Evolutionary conservation across 2,329 filamentous ascomycete species (phyloP).

Genomic region (Elsinoe australis): DNA sequence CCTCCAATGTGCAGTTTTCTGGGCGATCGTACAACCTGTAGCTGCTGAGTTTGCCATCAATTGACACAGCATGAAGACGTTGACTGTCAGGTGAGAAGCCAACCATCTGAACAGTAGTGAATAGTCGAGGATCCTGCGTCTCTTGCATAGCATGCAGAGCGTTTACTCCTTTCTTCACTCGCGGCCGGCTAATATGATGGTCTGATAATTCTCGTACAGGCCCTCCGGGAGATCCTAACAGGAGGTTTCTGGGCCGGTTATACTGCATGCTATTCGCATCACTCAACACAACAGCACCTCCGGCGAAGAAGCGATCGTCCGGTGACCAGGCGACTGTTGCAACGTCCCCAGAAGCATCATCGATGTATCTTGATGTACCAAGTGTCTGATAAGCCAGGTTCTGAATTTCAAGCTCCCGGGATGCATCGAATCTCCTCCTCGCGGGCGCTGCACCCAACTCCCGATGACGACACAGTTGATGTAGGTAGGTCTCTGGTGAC

Average conservation of each 20-base stretch:
- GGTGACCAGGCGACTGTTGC: slow-evolving; percentile 50
- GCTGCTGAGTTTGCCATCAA: slow-evolving; percentile 17
- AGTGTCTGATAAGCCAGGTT: slow-evolving; percentile 33
- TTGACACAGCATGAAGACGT: slow-evolving; percentile 36
- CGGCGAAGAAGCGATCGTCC: slow-evolving; percentile 48
- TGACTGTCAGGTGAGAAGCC: slow-evolving; percentile 43
- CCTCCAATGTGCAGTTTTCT: background rate
- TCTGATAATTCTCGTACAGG: slow-evolving; percentile 48
- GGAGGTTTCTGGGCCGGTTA: slow-evolving; percentile 50
- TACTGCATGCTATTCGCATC: slow-evolving; percentile 53
- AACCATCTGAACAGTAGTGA: slow-evolving; percentile 49
- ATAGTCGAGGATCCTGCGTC: slow-evolving; percentile 46
- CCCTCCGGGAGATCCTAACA: slow-evolving; percentile 42
- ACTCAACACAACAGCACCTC: slow-evolving; percentile 49
- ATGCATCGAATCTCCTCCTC: background rate
- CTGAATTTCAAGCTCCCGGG: slow-evolving; percentile 27
- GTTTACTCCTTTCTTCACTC: slow-evolving; percentile 35
- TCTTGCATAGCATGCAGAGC: slow-evolving; percentile 39
- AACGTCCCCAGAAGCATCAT: slow-evolving; percentile 53
- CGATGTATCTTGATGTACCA: slow-evolving; percentile 42
- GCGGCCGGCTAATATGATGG: slow-evolving; percentile 42
- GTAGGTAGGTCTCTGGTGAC: background rate
- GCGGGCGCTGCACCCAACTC: background rate
- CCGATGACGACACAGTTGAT: background rate
- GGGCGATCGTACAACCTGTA: slow-evolving; percentile 5